A percentile compares a stretch with the other conserved stretches of the same genome.
Conservation (phyloP, 192 early-diverging fungal genomes). For the Gigaspora rosea region DNA sequence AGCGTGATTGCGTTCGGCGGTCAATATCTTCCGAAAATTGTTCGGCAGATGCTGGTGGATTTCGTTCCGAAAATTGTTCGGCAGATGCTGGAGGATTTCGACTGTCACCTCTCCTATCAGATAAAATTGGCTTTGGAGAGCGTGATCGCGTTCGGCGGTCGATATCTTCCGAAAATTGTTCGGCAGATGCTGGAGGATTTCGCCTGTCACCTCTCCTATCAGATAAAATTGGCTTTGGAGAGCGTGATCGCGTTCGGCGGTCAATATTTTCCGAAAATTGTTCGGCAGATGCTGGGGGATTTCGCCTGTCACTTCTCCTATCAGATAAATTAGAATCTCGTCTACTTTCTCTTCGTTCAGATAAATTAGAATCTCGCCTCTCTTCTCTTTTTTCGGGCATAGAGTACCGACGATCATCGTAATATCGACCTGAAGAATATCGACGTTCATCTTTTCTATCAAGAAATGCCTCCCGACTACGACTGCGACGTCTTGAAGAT, state of each 20-base stretch:
- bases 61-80: too few species aligned
- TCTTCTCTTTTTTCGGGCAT: slow-evolving; percentile 4
- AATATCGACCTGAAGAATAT: not conserved
- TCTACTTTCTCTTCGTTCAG: not conserved
- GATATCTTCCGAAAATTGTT: too few species aligned
- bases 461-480: not conserved
- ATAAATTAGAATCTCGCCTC: slow-evolving; percentile 1
- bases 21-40: slow-evolving; percentile 4
- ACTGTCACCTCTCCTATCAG: not conserved
- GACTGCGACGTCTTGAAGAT: slow-evolving; percentile 19
- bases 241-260: too few species aligned
- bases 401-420: slow-evolving; percentile 21
- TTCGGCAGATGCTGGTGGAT: not conserved
- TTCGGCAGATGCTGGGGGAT: too few species aligned
- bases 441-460: slow-evolving; percentile 11
- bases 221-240: too few species aligned
- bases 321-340: slow-evolving; percentile 6
- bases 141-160: too few species aligned
- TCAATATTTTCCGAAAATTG: too few species aligned
- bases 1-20: not conserved
- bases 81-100: too few species aligned
- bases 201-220: slow-evolving; percentile 1
- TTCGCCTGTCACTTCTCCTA: not conserved
- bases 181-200: not conserved
- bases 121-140: too few species aligned